Percentiles rank a stretch among this genome's conserved stretches.
phyloP scores from a whole-genome alignment of 2,329 filamentous ascomycete species.

The Cladosporium sp. region DNA sequence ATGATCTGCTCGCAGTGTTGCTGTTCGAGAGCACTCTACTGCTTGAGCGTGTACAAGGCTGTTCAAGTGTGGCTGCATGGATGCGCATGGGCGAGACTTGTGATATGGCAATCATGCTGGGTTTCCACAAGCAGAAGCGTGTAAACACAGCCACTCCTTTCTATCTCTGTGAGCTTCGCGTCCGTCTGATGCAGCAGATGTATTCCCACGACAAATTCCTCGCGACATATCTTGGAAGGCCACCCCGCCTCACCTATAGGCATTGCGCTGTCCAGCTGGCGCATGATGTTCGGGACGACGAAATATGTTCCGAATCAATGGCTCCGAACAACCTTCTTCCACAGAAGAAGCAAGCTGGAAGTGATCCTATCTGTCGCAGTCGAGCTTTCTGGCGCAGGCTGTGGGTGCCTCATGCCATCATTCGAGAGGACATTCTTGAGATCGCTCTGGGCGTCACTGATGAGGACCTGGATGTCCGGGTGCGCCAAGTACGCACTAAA shows the following conservation, averaged over 20 bases:
- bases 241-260: slow-evolving; percentile 19
- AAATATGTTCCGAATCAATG: too few relatives aligned
- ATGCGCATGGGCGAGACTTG: slow-evolving; percentile 20
- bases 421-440: slow-evolving; percentile 19
- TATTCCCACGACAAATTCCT: slow-evolving; percentile 24
- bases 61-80: slow-evolving; percentile 22
- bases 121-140: slow-evolving; percentile 20
- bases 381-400: slow-evolving; percentile 19
- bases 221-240: slow-evolving; percentile 22
- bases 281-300: too few relatives aligned
- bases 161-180: not conserved
- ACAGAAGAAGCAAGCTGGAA: not conserved
- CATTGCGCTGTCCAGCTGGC: slow-evolving; percentile 15
- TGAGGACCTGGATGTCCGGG: too few relatives aligned
- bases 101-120: slow-evolving; percentile 21
- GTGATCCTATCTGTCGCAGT: not conserved
- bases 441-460: not conserved
- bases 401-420: not conserved
- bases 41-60: slow-evolving; percentile 20
- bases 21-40: slow-evolving; percentile 20
- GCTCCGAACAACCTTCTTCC: too few relatives aligned
- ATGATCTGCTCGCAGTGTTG: slow-evolving; percentile 20
- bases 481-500: too few relatives aligned
- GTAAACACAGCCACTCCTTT: not conserved
- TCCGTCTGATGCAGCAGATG: slow-evolving; percentile 20